Base-by-base conservation (phyloP, 106 monocot genomes). In the Apostasia ramifera region DNA sequence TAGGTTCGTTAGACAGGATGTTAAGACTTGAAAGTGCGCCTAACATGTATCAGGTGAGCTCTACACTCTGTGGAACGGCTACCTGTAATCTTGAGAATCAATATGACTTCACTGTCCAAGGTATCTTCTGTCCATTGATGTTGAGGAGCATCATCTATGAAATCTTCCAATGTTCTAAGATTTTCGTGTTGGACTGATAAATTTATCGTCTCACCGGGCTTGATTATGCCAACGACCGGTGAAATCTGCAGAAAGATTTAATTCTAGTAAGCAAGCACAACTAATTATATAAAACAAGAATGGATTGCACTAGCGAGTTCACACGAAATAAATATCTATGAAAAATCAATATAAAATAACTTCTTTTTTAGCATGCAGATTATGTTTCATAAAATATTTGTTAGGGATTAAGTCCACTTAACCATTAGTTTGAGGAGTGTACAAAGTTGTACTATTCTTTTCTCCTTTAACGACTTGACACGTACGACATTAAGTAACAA, bases 181-280 rank as follows among this genome's bases (percentile, higher is more conserved):
- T 89, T 82, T 52, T 82, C 82, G 55, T 82, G 82, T 3, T 57
- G 77, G 59, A 89, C 12, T 11, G 64, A 74, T 1, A 85, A 74
- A 61, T 89, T 82, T n/a, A 73, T 49, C 0, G 68, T 85, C 55
- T 80, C 68, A 10, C 80, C 74, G 37, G 84, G 85, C 54, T 77
- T 74, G 47, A 89, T 75, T 51, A 89, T 77, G 44, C 89, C 89
- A 52, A 47, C 59, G 13, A 72, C 79, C 37, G 89, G 89, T 57
- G 8, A 44, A 8, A 89, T 72, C 89, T 89, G 50, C 1, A 50
- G 6, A 57, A 5, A 69, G 44, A 13, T 8, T 14, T 12, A 59
- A 40, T 43, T 40, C 10, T 44, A 4, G 12, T 44, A 2, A 11
- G 0, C 40, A 61, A 40, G 2, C 7, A 61, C 61, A 50, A 50